Base-by-base conservation (phyloP, 192 early-diverging fungal genomes). In the Coemansia sp. region DNA sequence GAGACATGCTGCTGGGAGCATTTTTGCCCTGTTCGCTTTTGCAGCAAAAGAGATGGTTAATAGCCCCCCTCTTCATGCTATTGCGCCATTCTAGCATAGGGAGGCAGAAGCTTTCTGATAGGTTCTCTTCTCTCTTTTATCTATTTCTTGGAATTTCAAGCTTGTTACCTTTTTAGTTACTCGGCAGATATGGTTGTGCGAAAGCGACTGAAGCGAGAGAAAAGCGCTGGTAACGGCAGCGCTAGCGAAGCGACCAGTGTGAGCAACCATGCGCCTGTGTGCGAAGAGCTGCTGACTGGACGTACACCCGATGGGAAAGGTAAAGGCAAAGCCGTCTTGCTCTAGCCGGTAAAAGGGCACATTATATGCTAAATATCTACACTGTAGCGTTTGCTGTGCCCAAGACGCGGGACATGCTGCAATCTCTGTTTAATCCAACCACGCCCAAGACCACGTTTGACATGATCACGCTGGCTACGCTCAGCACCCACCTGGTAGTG, bases 381-480 rank as follows among this genome's bases (percentile, higher is more conserved):
- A 18, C 12, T 62, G 56, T 77, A 77, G 73, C 68, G 30, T 78
- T 78, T 37, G 58, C 55, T n/a, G 88, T 94, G 5, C 90, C 92
- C 23, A 69, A 75, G 42, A 89, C 89, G 12, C 76, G 79, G 48
- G 86, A 92, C 53, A 87, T 94, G 83, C 53, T 94, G 58, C 73
- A 81, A 33, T 80, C 88, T 14, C 80, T 94, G 33, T 86, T 94
- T 63, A 85, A 85, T 58, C 83, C 83, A 14, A 52, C 78, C 44
- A 72, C 77, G 51, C 80, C 82, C 65, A 88, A 91, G 66, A 84
- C 87, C 14, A 60, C 83, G 20, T 94, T 94, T 70, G 92, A 94
- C 57, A 49, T 81, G 35, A 19, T 86, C 28, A 89, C 85, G 10
- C 56, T 92, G 38, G 73, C 62, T 37, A 80, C 83, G 16, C 86